phyloP scores from a whole-genome alignment of 495 filamentous ascomycete species.

The Extremus antarcticus region DNA sequence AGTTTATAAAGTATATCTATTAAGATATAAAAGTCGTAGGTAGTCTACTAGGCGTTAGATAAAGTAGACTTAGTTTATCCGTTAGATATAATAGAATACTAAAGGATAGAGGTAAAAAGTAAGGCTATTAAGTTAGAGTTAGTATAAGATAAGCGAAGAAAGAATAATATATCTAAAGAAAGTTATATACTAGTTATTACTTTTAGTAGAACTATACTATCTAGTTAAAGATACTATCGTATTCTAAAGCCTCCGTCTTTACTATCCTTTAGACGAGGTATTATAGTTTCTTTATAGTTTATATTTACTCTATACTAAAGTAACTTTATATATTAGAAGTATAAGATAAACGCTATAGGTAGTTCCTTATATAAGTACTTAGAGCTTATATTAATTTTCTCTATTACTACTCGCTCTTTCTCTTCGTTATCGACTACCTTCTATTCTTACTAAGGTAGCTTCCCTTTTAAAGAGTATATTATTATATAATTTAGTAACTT shows the following conservation, averaged over 20 bases:
- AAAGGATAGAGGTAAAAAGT: too few species aligned
- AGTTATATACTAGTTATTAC: too few species aligned
- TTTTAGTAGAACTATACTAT: background rate
- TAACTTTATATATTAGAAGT: background rate
- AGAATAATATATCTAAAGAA: too few species aligned
- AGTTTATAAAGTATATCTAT: too few species aligned
- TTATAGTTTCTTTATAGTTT: slow-evolving; percentile 1
- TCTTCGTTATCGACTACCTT: background rate
- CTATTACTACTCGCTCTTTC: slow-evolving; percentile 2
- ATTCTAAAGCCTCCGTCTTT: slow-evolving; percentile 1
- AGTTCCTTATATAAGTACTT: slow-evolving; percentile 1
- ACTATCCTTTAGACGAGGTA: background rate
- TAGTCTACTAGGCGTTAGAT: too few species aligned
- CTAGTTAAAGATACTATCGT: slow-evolving; percentile 3
- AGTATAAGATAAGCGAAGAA: too few species aligned
- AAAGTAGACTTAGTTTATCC: too few species aligned
- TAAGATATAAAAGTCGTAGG: too few species aligned
- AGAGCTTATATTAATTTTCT: slow-evolving; percentile 1
- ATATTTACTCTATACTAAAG: background rate
- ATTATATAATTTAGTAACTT: slow-evolving; percentile 5
- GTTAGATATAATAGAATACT: too few species aligned
- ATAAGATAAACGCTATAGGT: background rate
- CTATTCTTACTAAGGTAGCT: slow-evolving; percentile 2
- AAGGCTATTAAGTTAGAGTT: too few species aligned
- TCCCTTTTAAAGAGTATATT: background rate